Evolutionary conservation across 106 monocot genomes (phyloP).

Genomic region (Acorus gramineus): DNA sequence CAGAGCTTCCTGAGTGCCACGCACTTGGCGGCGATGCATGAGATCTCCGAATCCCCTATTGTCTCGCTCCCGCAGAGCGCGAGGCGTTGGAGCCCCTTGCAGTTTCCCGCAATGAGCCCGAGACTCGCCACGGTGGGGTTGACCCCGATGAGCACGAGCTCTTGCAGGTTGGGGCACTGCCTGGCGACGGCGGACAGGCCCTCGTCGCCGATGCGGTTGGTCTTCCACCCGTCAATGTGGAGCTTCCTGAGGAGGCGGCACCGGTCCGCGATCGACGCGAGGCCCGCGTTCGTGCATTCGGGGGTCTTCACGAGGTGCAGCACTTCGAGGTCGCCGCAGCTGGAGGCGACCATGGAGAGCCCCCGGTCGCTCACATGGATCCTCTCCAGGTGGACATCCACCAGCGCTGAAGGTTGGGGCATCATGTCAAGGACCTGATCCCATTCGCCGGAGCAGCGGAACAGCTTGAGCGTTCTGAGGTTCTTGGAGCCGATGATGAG

Average conservation of each 20-base stretch:
- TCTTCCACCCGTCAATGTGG: slow-evolving; percentile 84
- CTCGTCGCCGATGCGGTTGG: slow-evolving; percentile 60
- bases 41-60: slow-evolving; percentile 71
- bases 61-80: slow-evolving; percentile 66
- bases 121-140: slow-evolving; percentile 61
- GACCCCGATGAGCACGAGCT: slow-evolving; percentile 81
- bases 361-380: slow-evolving; percentile 62
- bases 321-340: slow-evolving; percentile 43
- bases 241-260: slow-evolving; percentile 63
- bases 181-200: slow-evolving; percentile 36
- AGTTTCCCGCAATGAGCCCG: slow-evolving; percentile 42
- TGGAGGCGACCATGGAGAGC: slow-evolving; percentile 22
- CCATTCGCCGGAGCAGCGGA: slow-evolving; percentile 78
- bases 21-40: slow-evolving; percentile 75
- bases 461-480: slow-evolving; percentile 46
- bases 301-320: slow-evolving; percentile 76
- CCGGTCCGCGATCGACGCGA: slow-evolving; percentile 29
- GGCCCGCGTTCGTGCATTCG: slow-evolving; percentile 50
- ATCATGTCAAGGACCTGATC: slow-evolving; percentile 44
- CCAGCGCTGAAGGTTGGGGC: slow-evolving; percentile 16
- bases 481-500: slow-evolving; percentile 41
- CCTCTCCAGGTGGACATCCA: slow-evolving; percentile 77
- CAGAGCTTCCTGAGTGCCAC: slow-evolving; percentile 67
- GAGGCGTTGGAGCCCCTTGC: slow-evolving; percentile 47
- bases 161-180: slow-evolving; percentile 52